A percentile compares a stretch with the other conserved stretches of the same genome.
Conservation (phyloP, 2,329 filamentous ascomycete species). For the Colletotrichum chrysophilum region DNA sequence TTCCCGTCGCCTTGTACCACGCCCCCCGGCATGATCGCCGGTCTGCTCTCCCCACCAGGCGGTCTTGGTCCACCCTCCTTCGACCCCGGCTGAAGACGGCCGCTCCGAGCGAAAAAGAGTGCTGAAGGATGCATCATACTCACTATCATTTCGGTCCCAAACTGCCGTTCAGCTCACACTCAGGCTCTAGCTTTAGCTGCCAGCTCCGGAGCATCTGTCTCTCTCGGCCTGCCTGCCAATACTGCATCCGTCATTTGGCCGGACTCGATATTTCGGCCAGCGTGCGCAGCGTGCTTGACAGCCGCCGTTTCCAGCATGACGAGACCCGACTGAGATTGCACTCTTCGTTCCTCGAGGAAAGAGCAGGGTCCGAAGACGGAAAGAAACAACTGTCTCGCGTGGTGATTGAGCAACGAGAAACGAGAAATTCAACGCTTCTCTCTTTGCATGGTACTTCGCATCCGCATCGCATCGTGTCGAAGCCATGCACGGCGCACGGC, state of each 20-base stretch:
- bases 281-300: neutral
- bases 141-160: neutral
- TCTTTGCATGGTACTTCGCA: conserved; percentile 7
- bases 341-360: neutral
- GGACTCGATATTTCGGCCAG: neutral
- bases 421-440: neutral
- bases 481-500: neutral
- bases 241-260: conserved; percentile 11
- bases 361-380: neutral
- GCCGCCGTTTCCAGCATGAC: conserved; percentile 8
- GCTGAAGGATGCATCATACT: neutral
- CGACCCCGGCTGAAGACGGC: conserved; percentile 12
- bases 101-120: neutral
- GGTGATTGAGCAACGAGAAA: neutral
- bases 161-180: neutral
- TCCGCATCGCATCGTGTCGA: conserved; percentile 8
- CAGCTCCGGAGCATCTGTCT: neutral
- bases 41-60: neutral
- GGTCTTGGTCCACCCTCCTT: neutral
- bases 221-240: neutral
- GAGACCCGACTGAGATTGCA: neutral
- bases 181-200: neutral
- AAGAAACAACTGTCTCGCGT: neutral
- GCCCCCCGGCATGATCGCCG: neutral
- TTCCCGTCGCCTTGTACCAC: neutral